phyloP scores from a whole-genome alignment of 192 early-diverging fungal species.

The Gaertneriomyces sp. region DNA sequence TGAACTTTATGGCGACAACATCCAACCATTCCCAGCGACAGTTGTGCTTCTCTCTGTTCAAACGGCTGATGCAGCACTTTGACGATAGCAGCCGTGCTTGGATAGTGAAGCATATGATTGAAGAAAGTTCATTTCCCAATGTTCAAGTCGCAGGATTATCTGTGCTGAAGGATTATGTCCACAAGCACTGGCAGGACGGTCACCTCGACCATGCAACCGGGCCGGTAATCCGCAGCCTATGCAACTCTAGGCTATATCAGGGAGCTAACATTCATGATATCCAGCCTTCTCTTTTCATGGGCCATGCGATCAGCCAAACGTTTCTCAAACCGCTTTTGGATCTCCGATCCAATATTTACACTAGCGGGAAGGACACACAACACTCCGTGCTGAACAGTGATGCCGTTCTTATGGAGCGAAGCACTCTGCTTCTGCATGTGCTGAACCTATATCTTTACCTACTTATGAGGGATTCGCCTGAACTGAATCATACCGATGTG shows the following conservation, averaged over 20 bases:
- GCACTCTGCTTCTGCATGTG: neutral
- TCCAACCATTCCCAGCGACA: neutral
- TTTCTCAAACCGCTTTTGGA: neutral
- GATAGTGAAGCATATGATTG: neutral
- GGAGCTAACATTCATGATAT: no score
- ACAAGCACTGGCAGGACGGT: neutral
- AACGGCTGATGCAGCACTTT: neutral
- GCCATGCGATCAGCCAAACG: neutral
- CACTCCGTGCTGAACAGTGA: neutral
- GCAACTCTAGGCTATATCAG: no score
- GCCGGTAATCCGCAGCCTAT: no score
- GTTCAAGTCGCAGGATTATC: neutral
- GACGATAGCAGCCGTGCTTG: neutral
- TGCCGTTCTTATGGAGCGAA: neutral
- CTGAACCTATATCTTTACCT: constrained; percentile 11
- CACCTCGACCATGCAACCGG: no score
- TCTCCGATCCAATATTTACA: no score
- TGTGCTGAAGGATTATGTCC: constrained; percentile 5
- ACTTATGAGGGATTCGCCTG: constrained; percentile 2
- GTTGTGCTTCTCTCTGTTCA: neutral
- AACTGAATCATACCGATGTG: neutral
- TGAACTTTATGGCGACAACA: neutral
- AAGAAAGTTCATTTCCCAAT: neutral
- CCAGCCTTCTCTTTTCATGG: neutral
- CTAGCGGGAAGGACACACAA: no score